These are phyloP conservation scores for Apium graveolens DNA, from an alignment of 129 eudicot species.

Conservation along the genomic window DNA sequence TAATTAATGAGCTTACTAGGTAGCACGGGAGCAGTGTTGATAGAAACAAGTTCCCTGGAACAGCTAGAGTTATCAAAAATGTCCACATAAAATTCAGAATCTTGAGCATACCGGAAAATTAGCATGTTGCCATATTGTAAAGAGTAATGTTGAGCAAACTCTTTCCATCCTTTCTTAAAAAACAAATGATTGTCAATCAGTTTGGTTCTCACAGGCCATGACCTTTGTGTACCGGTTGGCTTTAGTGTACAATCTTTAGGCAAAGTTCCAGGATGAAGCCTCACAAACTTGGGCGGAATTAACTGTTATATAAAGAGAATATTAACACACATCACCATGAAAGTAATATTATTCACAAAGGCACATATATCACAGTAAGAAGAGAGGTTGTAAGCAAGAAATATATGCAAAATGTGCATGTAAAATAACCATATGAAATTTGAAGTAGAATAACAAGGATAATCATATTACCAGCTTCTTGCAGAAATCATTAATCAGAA, in stretches of 20 bases:
- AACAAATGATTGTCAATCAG: not conserved
- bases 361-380: not conserved
- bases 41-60: not conserved
- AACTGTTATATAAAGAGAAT: not conserved
- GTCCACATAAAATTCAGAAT: not conserved
- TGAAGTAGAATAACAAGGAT: not conserved
- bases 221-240: not conserved
- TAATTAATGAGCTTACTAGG: not conserved
- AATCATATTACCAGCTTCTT: not conserved
- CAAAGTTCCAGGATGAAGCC: not conserved
- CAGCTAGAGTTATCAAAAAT: not conserved
- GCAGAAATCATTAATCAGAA: not conserved
- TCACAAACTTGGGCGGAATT: not conserved
- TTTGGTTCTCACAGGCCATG: slow-evolving; percentile 1
- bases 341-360: not conserved
- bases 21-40: not conserved
- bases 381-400: not conserved
- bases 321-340: not conserved
- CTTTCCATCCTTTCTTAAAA: not conserved
- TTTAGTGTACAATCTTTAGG: not conserved
- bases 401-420: not conserved
- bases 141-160: not conserved
- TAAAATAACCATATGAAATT: not conserved
- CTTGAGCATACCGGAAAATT: not conserved
- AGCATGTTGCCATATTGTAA: not conserved